Evolutionary conservation across 352 stramenopile species (phyloP), one percentile per base, ranked within the genome.

Genomic region (Phytophthora pisi): DNA sequence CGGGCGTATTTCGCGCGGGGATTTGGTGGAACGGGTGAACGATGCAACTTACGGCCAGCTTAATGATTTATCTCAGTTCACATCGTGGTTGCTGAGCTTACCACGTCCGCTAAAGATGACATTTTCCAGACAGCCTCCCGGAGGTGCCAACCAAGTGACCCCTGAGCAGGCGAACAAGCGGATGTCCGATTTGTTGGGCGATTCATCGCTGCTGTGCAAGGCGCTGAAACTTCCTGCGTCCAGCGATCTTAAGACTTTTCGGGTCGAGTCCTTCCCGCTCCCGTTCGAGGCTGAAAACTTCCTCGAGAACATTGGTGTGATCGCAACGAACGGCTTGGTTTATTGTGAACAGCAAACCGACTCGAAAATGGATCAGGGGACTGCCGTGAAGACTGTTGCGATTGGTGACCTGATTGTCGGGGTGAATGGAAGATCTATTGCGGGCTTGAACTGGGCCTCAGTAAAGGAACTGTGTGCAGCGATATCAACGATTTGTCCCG

Each of bases 1-100:
- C 42, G 81, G 86, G 6, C 60, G 66, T 13, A 90, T 96, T 51
- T 64, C 68, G 24, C 69, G 71, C 1, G 88, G 86, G n/a, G 88
- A 96, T 51, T 61, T 90, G 45, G 86, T 96, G 53, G 86, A 94
- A 57, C 69, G 62, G 31, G 79, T 96, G 15, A 93, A 96, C 60
- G 86, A 78, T 16, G 77, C 84, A 24, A 47, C 59, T 1, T 90
- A 92, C 49, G 88, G 88, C 7, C 49, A 76, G 18, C 57, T 96
- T 16, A 81, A 62, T 11, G 86, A 94, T 74, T 65, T 96, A 30
- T 93, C 83, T 24, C 84, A 96, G 67, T 96, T 96, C 45, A 96
- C 88, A 4, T 79, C 86, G 6, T 83, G 68, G 47, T 57, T 96
- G 40, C 69, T 92, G n/a, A 77, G 71, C 8, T 67, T 94, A 13